Evolutionary conservation across 352 stramenopile species (phyloP).

Genomic region (Globisporangium irregulare): DNA sequence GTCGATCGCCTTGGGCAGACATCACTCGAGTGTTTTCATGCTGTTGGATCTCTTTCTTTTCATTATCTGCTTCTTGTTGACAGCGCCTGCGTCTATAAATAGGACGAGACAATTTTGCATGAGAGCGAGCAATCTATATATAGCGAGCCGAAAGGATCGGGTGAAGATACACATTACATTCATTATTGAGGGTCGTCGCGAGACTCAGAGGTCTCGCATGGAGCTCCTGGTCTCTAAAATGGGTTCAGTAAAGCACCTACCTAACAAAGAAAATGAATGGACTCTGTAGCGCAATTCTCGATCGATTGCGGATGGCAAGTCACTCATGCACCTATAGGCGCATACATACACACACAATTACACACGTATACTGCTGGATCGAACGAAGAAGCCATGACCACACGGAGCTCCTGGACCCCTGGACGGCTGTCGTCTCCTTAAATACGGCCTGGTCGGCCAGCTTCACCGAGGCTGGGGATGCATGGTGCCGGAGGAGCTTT

Average conservation of each 20-base stretch:
- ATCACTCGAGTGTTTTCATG: no score
- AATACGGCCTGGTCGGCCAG: background rate
- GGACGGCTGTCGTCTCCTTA: background rate
- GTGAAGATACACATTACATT: no score
- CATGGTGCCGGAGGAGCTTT: background rate
- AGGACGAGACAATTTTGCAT: no score
- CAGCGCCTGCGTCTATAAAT: no score
- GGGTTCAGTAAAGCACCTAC: no score
- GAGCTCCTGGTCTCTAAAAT: background rate
- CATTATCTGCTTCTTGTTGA: no score
- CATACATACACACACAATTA: background rate
- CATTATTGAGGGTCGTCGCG: no score
- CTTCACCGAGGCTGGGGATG: no score
- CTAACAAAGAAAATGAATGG: background rate
- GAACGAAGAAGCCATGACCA: background rate
- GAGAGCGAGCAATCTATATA: no score
- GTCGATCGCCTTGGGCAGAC: background rate
- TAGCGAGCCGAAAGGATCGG: no score
- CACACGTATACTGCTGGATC: background rate
- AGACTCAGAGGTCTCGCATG: background rate
- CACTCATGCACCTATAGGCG: background rate
- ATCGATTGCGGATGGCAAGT: background rate
- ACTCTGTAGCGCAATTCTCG: background rate
- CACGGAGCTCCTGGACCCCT: background rate
- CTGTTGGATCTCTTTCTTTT: no score